Evolutionary conservation across 1,284 basidiomycete genomes (phyloP).

Genomic region (Papiliotrema nemorosa): DNA sequence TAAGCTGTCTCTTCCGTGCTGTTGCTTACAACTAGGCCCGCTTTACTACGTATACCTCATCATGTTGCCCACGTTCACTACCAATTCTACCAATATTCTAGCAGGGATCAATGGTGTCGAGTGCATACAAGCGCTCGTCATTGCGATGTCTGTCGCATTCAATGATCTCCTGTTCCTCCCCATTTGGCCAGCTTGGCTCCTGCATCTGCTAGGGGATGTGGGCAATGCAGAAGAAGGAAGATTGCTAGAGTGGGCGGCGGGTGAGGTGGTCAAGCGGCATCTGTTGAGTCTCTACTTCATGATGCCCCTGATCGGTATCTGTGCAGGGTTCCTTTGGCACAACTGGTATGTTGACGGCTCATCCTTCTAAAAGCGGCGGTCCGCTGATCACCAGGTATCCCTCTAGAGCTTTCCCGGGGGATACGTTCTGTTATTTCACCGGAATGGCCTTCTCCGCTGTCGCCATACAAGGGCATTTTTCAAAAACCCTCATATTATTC

Average conservation of each 20-base stretch:
- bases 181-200: slow-evolving; percentile 58
- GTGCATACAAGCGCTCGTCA: slow-evolving; percentile 87
- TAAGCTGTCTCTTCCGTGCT: slow-evolving; percentile 44
- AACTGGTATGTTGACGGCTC: slow-evolving; percentile 69
- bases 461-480: slow-evolving; percentile 94
- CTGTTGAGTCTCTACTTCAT: slow-evolving; percentile 95
- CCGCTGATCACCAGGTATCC: slow-evolving; percentile 71
- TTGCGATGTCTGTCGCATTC: slow-evolving; percentile 80
- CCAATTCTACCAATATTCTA: slow-evolving; percentile 98
- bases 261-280: slow-evolving; percentile 84
- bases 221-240: slow-evolving; percentile 50
- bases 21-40: slow-evolving; percentile 58
- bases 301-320: slow-evolving; percentile 87
- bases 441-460: slow-evolving; percentile 97
- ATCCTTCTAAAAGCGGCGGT: slow-evolving; percentile 30
- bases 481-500: slow-evolving; percentile 93
- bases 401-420: slow-evolving; percentile 88
- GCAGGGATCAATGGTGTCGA: slow-evolving; percentile 98
- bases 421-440: slow-evolving; percentile 95
- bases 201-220: slow-evolving; percentile 72
- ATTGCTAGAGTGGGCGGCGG: slow-evolving; percentile 47
- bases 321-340: slow-evolving; percentile 82
- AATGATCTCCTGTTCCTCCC: slow-evolving; percentile 93
- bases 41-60: slow-evolving; percentile 97
- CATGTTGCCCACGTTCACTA: slow-evolving; percentile 91